phyloP scores from a whole-genome alignment of 1,139 yeast genomes.

The Blastobotrys raffinosifermentans region DNA sequence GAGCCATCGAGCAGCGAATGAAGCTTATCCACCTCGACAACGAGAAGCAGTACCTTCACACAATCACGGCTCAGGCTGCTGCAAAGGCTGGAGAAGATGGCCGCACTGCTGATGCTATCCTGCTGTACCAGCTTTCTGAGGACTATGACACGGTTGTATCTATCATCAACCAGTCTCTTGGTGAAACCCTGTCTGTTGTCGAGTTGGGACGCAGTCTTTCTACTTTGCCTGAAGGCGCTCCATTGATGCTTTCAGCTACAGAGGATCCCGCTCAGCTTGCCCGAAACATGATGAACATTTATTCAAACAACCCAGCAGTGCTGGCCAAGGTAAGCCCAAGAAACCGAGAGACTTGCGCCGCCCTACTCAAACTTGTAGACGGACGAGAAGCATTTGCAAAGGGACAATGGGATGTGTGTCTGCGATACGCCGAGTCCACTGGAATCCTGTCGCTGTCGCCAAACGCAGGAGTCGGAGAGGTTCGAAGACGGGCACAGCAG shows the following conservation, averaged over 20 bases:
- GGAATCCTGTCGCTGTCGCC: constrained; percentile 61
- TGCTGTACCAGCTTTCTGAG: constrained; percentile 81
- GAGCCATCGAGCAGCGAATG: constrained; percentile 77
- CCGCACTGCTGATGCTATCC: constrained; percentile 75
- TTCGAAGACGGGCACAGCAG: constrained; percentile 51
- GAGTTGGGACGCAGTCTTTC: constrained; percentile 62
- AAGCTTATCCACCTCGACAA: constrained; percentile 55
- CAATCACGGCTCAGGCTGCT: constrained; percentile 82
- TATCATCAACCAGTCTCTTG: constrained; percentile 68
- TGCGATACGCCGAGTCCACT: constrained; percentile 50
- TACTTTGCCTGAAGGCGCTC: constrained; percentile 20
- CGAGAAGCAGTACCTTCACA: constrained; percentile 49
- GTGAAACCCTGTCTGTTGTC: constrained; percentile 70
- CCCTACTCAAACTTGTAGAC: constrained; percentile 58
- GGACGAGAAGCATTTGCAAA: constrained; percentile 57
- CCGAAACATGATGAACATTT: constrained; percentile 34
- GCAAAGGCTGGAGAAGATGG: constrained; percentile 89
- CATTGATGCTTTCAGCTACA: constrained; percentile 29
- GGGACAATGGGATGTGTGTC: constrained; percentile 57
- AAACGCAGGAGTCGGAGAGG: constrained; percentile 41
- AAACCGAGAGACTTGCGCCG: constrained; percentile 52
- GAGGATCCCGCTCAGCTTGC: constrained; percentile 39
- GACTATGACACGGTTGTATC: constrained; percentile 81
- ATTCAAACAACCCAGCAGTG: constrained; percentile 31
- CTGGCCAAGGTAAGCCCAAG: constrained; percentile 27